phyloP scores from a whole-genome alignment of 208 protist genomes.

The Trypanosoma brucei region DNA sequence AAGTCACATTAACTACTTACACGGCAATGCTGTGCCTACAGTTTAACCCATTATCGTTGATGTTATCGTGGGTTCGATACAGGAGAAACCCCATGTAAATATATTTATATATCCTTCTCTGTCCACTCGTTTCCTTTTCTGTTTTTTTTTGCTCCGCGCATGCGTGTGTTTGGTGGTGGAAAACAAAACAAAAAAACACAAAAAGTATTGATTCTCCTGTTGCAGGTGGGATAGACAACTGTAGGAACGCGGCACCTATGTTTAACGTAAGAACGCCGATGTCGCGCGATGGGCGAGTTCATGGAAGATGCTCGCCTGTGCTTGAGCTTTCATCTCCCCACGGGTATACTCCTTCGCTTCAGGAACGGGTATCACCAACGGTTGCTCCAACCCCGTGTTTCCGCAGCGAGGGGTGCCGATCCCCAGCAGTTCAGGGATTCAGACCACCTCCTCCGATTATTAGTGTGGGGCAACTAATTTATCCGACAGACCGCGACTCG shows the following conservation, averaged over 20 bases:
- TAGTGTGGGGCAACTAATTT: conserved; percentile 1
- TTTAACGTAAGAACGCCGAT: conserved; percentile 5
- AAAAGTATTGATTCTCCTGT: too few species aligned
- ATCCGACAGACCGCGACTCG: conserved; percentile 29
- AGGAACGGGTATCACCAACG: conserved; percentile 5
- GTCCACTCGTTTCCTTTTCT: too few species aligned
- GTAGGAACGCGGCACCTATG: not conserved
- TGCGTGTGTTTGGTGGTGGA: too few species aligned
- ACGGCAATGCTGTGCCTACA: too few species aligned
- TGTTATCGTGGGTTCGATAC: too few species aligned
- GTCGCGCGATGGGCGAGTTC: conserved; percentile 1
- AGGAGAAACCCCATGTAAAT: too few species aligned
- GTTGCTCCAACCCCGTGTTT: not conserved
- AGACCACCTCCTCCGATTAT: conserved; percentile 30
- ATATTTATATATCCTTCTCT: too few species aligned
- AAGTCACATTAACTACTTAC: too few species aligned
- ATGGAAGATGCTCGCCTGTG: conserved; percentile 8
- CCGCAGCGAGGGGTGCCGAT: conserved; percentile 14
- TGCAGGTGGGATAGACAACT: not conserved
- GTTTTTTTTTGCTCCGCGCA: too few species aligned
- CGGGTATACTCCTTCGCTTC: conserved; percentile 11
- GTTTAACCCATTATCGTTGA: too few species aligned
- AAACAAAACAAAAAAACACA: too few species aligned
- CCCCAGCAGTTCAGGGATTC: conserved; percentile 14
- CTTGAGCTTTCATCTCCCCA: conserved; percentile 5